Percentiles rank a stretch among this genome's conserved stretches.
phyloP scores from a whole-genome alignment of 2,329 filamentous ascomycete genomes.

The Bipolaris oryzae region DNA sequence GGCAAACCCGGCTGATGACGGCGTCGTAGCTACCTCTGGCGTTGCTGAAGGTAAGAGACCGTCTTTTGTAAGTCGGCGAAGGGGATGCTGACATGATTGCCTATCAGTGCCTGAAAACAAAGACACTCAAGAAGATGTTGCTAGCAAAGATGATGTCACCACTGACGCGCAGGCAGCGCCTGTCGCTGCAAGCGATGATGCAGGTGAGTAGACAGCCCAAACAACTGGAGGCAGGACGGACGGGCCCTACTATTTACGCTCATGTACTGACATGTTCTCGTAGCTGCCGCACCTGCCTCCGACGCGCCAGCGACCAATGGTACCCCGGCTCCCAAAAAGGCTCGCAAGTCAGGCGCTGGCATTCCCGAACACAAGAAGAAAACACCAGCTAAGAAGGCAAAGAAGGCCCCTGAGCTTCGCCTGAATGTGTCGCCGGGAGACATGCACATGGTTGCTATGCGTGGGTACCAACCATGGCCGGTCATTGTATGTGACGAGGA shows the following conservation, averaged over 20 bases:
- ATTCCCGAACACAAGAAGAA: constrained; percentile 77
- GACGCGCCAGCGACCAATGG: constrained; percentile 55
- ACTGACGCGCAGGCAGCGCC: constrained; percentile 35
- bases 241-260: neutral
- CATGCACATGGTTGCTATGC: constrained; percentile 90
- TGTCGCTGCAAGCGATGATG: constrained; percentile 24
- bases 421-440: constrained; percentile 88
- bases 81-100: constrained; percentile 26
- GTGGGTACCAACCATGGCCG: constrained; percentile 94
- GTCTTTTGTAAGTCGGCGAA: neutral
- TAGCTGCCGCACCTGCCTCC: constrained; percentile 46
- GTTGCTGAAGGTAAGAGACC: constrained; percentile 39
- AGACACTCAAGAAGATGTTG: constrained; percentile 25
- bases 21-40: constrained; percentile 36
- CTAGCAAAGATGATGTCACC: constrained; percentile 29
- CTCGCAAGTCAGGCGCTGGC: constrained; percentile 73
- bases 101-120: constrained; percentile 28
- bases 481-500: constrained; percentile 91
- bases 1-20: constrained; percentile 37
- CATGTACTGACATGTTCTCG: constrained; percentile 23
- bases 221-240: constrained; percentile 1
- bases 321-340: constrained; percentile 52
- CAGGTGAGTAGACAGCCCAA: constrained; percentile 28
- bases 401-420: constrained; percentile 69
- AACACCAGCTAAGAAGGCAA: constrained; percentile 75